Evolutionary conservation across 495 filamentous ascomycete genomes (phyloP), one percentile per base, ranked within the genome.

Genomic region (Physcia stellaris): DNA sequence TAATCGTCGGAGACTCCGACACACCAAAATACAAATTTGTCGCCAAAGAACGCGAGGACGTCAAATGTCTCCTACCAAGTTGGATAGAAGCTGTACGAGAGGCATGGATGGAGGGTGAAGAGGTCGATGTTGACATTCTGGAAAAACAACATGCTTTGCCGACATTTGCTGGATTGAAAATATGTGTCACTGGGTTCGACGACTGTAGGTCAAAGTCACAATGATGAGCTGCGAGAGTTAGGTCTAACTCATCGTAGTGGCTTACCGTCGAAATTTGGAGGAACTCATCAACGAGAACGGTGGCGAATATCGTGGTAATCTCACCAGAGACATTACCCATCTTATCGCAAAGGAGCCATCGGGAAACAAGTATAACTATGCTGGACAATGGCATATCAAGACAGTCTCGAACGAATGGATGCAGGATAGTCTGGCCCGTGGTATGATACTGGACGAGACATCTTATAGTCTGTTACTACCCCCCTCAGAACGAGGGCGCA

Each of bases 11-110:
- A 50, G 78, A 82, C 41, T 79, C 80, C 40, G 70, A 84, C 47
- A 95, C 87, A 0, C 72, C 79, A 11, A 98, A 98, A 56, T 98
- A 98, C 64, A 80, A 77, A 51, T 94, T 90, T 60, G 88, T 95
- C 50, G 90, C 90, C 17, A 85, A 76, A 44, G 82, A 87, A 54
- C 71, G 90, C 21, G 69, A 77, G 24, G 90, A 98, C 54, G 76
- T 98, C 47, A 73, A 71, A 39, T 81, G 84, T 34, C 70, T 98
- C 57, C 68, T 66, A 29, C 73, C 79, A 21, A 71, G 72, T 52
- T 98, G 84, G 84, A 68, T 98, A 35, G 74, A 87, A 33, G 85
- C 84, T 19, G 75, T 95, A 15, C 73, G 86, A 10, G 60, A 75
- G 36, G 65, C 73, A 27, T 98, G 90, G 92, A 76, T 87, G 39